Base-by-base conservation (phyloP, 768 basidiomycete species). In the Atractiella rhizophila region DNA sequence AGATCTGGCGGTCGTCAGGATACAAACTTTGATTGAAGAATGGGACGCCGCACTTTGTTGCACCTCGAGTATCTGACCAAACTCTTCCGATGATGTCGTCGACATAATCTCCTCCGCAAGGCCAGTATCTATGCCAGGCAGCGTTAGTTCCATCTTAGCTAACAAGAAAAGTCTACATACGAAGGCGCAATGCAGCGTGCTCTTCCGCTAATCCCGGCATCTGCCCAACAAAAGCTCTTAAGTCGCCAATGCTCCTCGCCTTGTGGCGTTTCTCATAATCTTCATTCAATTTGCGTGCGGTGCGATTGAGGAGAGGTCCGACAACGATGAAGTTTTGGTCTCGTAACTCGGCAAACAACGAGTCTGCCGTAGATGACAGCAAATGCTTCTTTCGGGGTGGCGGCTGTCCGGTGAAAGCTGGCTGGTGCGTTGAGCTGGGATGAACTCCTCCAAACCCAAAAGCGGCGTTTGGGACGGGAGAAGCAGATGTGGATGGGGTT, bases 151-250 rank as follows among this genome's bases (percentile, higher is more conserved):
- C 23, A 10, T 33, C 5, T 19, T 10, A 2, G n/a, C 4, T 26
- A 28, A 10, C 16, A 11, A 42, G 26, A 16, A 9, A 35, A n/a
- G 28, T 10, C 5, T 3, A 64, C 82, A 57, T 55, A 96, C 88
- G 88, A 37, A 96, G 64, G 47, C 77, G 65, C 46, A 96, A 58
- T 34, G 79, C 70, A 55, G 85, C 78, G 50, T 91, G 83, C 54
- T 98, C 88, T 15, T 69, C 70, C 60, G 94, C 82, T 47, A 96
- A 62, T 2, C 83, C 82, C 18, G 85, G 81, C 2, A 98, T 65
- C 55, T 80, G 85, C 11, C 86, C 85, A 16, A 98, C 91, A 59
- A 98, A 94, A 54, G 85, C 81, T 43, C 76, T 70, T 51, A 98
- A 63, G 59, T 98, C 81, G 10, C 76, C 71, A 15, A 86, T 76